Evolutionary conservation across 768 basidiomycete genomes (phyloP).

Genomic region (Botryobasidium botryosum): DNA sequence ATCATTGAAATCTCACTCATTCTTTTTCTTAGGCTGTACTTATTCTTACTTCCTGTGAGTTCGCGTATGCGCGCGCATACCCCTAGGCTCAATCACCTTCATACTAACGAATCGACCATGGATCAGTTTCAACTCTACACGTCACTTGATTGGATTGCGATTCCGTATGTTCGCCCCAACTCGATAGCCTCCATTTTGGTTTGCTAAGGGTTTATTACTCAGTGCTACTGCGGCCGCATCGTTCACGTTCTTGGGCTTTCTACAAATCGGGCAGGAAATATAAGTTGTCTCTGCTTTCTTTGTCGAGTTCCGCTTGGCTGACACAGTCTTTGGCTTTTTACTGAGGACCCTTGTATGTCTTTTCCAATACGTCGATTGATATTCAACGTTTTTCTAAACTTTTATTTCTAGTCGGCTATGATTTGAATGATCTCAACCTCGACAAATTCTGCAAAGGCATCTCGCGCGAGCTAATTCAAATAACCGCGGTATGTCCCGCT

Average conservation of each 20-base stretch:
- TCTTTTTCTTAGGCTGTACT: constrained; percentile 17
- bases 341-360: too few relatives aligned
- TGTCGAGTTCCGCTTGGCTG: not conserved
- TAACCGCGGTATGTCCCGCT: constrained; percentile 41
- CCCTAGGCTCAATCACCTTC: too few relatives aligned
- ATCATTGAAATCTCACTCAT: not conserved
- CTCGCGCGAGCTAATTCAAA: constrained; percentile 51
- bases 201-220: too few relatives aligned
- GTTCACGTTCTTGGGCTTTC: constrained; percentile 17
- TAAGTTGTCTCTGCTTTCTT: not conserved
- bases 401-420: too few relatives aligned
- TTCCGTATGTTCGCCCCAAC: constrained; percentile 15
- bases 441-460: constrained; percentile 52
- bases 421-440: constrained; percentile 19
- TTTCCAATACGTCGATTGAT: too few relatives aligned
- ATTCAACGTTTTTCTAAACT: too few relatives aligned
- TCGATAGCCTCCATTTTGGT: too few relatives aligned
- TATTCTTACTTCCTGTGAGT: constrained; percentile 18
- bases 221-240: not conserved
- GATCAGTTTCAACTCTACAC: constrained; percentile 38
- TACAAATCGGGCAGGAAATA: constrained; percentile 19
- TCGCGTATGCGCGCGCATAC: too few relatives aligned
- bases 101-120: too few relatives aligned
- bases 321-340: too few relatives aligned
- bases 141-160: constrained; percentile 31